A percentile compares a stretch with the other conserved stretches of the same genome.
phyloP scores from a whole-genome alignment of 1,139 yeast species.

The Pneumocystis canis region DNA sequence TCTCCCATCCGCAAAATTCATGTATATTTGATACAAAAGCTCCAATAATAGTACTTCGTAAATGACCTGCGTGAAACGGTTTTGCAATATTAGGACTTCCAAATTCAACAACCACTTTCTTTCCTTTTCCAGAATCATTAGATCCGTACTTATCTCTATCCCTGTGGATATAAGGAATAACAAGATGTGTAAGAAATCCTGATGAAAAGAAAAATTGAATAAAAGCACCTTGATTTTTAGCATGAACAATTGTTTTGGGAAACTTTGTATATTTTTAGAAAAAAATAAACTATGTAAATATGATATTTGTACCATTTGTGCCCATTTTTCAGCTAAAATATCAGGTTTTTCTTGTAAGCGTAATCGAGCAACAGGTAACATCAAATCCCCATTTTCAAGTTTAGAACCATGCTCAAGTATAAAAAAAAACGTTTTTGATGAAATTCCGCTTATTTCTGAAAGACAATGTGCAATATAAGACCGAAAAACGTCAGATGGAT shows the following conservation, averaged over 20 bases:
- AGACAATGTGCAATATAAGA: conserved; percentile 75
- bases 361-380: conserved; percentile 85
- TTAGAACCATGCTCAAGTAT: conserved; percentile 58
- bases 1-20: conserved; percentile 83
- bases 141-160: conserved; percentile 55
- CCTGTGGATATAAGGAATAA: conserved; percentile 54
- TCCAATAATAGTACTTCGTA: conserved; percentile 94
- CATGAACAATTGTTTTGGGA: conserved; percentile 52
- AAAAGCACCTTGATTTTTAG: conserved; percentile 50
- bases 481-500: conserved; percentile 71
- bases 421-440: conserved; percentile 53
- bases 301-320: conserved; percentile 27
- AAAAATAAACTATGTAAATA: conserved; percentile 15
- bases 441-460: conserved; percentile 57
- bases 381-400: conserved; percentile 85
- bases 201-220: conserved; percentile 76
- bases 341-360: conserved; percentile 80
- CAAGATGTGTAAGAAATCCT: conserved; percentile 47
- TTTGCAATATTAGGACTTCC: conserved; percentile 97
- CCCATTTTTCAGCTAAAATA: conserved; percentile 74
- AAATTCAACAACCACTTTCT: conserved; percentile 70
- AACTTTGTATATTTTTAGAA: conserved; percentile 32
- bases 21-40: conserved; percentile 88
- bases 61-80: conserved; percentile 98
- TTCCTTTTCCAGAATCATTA: conserved; percentile 57